A percentile compares a stretch with the other conserved stretches of the same genome.
Conservation (phyloP, 768 basidiomycete species). For the Tulasnella sp. region DNA sequence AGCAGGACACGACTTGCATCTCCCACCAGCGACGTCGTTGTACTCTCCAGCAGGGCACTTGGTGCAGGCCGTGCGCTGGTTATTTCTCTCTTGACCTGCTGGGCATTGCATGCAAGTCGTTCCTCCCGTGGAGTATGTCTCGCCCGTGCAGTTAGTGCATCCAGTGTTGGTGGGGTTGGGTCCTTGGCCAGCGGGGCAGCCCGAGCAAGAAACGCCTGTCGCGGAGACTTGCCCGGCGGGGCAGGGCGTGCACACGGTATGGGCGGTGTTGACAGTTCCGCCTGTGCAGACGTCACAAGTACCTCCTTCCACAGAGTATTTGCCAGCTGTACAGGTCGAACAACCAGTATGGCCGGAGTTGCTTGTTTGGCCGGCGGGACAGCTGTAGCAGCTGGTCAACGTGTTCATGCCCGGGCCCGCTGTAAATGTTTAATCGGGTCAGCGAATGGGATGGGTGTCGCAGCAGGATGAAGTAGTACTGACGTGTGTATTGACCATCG, state of each 20-base stretch:
- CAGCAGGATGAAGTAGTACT: no score
- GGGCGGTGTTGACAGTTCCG: background rate
- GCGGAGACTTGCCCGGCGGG: no score
- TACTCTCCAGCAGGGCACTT: no score
- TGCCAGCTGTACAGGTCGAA: background rate
- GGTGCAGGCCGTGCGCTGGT: no score
- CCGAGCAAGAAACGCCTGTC: no score
- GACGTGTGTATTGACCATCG: no score
- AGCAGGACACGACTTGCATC: background rate
- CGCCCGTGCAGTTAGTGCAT: background rate
- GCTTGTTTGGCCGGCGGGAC: background rate
- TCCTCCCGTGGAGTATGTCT: background rate
- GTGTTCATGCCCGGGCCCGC: no score
- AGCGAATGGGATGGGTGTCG: no score
- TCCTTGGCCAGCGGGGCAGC: background rate
- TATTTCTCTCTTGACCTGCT: no score
- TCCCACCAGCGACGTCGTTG: no score
- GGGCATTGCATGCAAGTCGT: background rate
- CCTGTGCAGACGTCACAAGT: background rate
- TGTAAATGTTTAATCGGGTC: no score
- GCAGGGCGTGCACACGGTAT: no score
- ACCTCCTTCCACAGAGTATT: background rate
- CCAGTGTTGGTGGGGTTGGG: background rate
- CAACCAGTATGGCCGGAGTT: background rate
- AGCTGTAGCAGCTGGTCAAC: background rate